phyloP scores from a whole-genome alignment of 768 basidiomycete species.

The Leccinum variicolor region DNA sequence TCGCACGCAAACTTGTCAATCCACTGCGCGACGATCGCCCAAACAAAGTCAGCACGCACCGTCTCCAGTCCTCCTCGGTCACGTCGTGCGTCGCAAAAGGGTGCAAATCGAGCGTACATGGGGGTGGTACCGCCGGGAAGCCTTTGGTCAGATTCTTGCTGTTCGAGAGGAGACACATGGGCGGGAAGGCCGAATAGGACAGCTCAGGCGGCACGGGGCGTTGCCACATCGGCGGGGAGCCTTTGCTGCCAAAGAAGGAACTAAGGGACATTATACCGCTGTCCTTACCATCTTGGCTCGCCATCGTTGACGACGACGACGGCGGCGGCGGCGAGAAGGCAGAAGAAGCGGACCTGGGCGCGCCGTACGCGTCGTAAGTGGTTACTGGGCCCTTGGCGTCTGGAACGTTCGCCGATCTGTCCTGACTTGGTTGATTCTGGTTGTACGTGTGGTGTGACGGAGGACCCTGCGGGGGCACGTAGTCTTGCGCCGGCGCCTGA shows the following conservation, averaged over 20 bases:
- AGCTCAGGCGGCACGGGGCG: constrained; percentile 16
- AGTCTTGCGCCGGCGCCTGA: background rate
- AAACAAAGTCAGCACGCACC: constrained; percentile 22
- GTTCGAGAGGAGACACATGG: constrained; percentile 31
- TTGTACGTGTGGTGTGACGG: constrained; percentile 11
- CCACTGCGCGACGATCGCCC: background rate
- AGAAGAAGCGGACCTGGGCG: constrained; percentile 1
- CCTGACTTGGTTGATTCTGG: constrained; percentile 3
- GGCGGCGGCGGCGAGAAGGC: background rate
- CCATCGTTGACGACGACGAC: no score
- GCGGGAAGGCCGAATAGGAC: constrained; percentile 22
- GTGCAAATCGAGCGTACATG: constrained; percentile 37
- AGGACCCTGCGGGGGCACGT: constrained; percentile 5
- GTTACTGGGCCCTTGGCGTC: background rate
- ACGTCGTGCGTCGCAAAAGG: constrained; percentile 53
- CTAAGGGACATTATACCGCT: constrained; percentile 15
- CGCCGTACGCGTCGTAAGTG: background rate
- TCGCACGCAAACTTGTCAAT: background rate
- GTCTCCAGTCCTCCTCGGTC: constrained; percentile 47
- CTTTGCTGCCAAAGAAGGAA: constrained; percentile 28
- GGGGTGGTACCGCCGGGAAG: constrained; percentile 44
- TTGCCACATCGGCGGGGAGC: constrained; percentile 25
- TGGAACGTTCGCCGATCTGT: background rate
- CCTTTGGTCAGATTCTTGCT: constrained; percentile 35
- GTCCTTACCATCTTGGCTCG: background rate